A percentile compares a stretch with the other conserved stretches of the same genome.
phyloP scores from a whole-genome alignment of 2,329 filamentous ascomycete species.

The Fusarium scirpi region DNA sequence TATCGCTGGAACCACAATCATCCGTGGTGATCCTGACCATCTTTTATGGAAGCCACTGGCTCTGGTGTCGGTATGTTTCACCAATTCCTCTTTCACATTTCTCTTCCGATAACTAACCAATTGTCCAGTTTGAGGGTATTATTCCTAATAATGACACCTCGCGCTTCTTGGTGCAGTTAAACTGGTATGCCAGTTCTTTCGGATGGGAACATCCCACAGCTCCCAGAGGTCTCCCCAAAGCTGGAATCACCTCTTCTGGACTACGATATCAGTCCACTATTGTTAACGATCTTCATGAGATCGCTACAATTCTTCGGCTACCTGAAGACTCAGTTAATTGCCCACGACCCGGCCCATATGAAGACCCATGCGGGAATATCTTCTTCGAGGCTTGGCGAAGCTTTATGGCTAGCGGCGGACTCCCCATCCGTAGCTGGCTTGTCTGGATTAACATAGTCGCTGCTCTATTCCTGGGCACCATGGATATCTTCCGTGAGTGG shows the following conservation, averaged over 20 bases:
- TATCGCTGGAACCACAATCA: constrained; percentile 42
- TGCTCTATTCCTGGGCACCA: constrained; percentile 27
- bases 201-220: constrained; percentile 47
- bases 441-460: constrained; percentile 31
- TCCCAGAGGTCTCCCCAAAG: constrained; percentile 39
- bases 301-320: constrained; percentile 39
- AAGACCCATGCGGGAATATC: constrained; percentile 40
- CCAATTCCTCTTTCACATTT: background rate
- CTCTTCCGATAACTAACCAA: constrained; percentile 9
- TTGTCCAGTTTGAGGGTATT: constrained; percentile 43
- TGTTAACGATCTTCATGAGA: constrained; percentile 36
- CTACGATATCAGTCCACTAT: constrained; percentile 34
- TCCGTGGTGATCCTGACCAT: constrained; percentile 24
- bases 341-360: constrained; percentile 32
- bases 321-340: constrained; percentile 42
- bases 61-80: constrained; percentile 43
- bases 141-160: constrained; percentile 45
- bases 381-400: constrained; percentile 48
- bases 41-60: constrained; percentile 42
- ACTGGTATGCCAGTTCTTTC: constrained; percentile 45
- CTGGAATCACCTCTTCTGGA: constrained; percentile 38
- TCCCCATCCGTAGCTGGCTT: constrained; percentile 33
- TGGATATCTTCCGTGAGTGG: constrained; percentile 40
- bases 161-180: constrained; percentile 43
- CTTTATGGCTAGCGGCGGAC: constrained; percentile 24